These are phyloP conservation scores for Malassezia sympodialis DNA, from an alignment of 1,284 basidiomycete species.

Conservation along the genomic window DNA sequence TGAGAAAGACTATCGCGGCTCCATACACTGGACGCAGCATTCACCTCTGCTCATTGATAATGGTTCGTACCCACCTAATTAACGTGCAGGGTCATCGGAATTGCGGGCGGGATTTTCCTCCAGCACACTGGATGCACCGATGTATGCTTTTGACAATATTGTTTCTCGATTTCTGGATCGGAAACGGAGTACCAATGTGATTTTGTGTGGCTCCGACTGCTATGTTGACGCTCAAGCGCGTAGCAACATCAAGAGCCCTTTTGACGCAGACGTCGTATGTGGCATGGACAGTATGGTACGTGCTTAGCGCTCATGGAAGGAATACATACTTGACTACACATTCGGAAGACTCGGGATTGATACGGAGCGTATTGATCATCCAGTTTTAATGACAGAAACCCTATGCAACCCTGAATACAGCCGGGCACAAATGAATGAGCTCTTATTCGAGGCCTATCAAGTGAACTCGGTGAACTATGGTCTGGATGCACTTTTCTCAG, in stretches of 20 bases:
- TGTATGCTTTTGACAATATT: constrained; percentile 35
- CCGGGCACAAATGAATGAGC: constrained; percentile 80
- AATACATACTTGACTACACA: constrained; percentile 84
- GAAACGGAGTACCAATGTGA: constrained; percentile 29
- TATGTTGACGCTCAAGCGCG: constrained; percentile 37
- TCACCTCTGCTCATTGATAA: constrained; percentile 78
- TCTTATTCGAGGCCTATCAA: constrained; percentile 88
- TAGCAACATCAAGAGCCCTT: constrained; percentile 32
- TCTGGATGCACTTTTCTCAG: constrained; percentile 84
- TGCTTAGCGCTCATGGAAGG: constrained; percentile 53
- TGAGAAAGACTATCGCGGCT: constrained; percentile 19
- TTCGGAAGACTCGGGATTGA: constrained; percentile 79
- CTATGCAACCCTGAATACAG: constrained; percentile 82
- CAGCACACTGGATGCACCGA: constrained; percentile 13
- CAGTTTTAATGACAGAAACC: constrained; percentile 86
- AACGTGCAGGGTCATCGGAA: constrained; percentile 58
- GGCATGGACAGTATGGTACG: constrained; percentile 38
- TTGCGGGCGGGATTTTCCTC: constrained; percentile 74
- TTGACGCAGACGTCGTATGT: constrained; percentile 43
- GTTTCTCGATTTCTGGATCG: constrained; percentile 40
- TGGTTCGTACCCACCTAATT: constrained; percentile 49
- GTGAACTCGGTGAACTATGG: constrained; percentile 80
- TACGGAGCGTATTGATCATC: constrained; percentile 68
- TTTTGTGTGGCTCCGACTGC: constrained; percentile 41
- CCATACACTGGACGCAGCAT: constrained; percentile 26